Evolutionary conservation across 768 basidiomycete species (phyloP), one percentile per base, ranked within the genome.

Genomic region (Tulasnella sp.): DNA sequence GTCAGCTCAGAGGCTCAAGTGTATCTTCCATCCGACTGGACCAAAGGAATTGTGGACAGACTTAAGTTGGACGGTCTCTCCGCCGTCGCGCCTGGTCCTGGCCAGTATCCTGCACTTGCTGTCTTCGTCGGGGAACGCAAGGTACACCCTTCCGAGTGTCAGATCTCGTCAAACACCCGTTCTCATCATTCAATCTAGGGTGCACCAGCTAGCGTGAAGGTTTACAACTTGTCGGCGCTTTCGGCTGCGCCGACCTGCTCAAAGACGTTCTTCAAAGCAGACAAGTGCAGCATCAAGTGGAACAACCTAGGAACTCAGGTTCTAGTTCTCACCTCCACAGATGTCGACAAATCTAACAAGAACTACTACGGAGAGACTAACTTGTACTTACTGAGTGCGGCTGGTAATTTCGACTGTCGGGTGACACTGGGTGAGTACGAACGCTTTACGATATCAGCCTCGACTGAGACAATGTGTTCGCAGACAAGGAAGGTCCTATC

Each of bases 291-390:
- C 82, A 91, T 99, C 85, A 98, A 98, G 85, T 99, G 97, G 97
- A 99, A 98, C 82, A 90, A 89, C 10, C 89, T 96, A 23, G 98
- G 97, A 26, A 97, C 96, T 0, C 94, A 94, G 82, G 92, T 96
- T 1, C 86, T 99, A 77, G 88, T 98, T 79, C 85, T 98, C 48
- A 96, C 97, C 0, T 95, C 96, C 82, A 97, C 96, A 5, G 98
- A 99, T 82, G 96, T 98, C 75, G 97, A 99, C 83, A 94, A 94
- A 83, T 92, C 94, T 70, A 97, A 97, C 84, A 98, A 94, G 89
- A 96, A 92, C 82, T 99, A 99, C 84, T 99, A 99, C 81, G 98
- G 98, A 75, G 97, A 99, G 86, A 98, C 96, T 2, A 94, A 94
- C 74, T 86, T 99, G 82, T 98, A 97, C 85, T 88, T 98, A 18